These are phyloP conservation scores for Quillaja saponaria DNA, from an alignment of 306 rosid species.

Conservation along the genomic window DNA sequence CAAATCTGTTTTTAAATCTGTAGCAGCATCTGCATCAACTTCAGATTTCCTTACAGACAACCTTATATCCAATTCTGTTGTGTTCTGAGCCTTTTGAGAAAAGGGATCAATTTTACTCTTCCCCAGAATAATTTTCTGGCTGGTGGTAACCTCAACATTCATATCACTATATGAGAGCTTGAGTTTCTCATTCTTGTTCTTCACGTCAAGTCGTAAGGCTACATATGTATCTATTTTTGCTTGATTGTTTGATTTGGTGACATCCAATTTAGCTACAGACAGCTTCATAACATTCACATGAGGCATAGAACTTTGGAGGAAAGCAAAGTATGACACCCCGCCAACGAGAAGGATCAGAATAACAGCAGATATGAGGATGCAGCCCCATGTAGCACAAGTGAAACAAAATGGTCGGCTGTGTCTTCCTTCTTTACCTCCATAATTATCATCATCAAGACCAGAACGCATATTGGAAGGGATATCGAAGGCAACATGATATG, in stretches of 20 bases:
- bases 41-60: constrained; percentile 11
- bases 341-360: constrained; percentile 30
- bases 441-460: neutral
- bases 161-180: constrained; percentile 35
- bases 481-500: constrained; percentile 29
- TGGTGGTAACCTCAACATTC: neutral
- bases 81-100: constrained; percentile 34
- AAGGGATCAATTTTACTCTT: constrained; percentile 9
- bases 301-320: constrained; percentile 49
- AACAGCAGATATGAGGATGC: constrained; percentile 25
- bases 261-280: constrained; percentile 26
- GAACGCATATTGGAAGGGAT: neutral
- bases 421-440: neutral
- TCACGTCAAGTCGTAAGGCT: constrained; percentile 20
- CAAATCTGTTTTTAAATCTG: constrained; percentile 25
- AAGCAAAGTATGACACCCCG: constrained; percentile 31
- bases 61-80: constrained; percentile 24
- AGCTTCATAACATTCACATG: constrained; percentile 28
- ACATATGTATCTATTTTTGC: constrained; percentile 6
- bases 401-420: constrained; percentile 16
- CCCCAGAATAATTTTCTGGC: constrained; percentile 28
- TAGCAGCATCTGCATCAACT: constrained; percentile 23
- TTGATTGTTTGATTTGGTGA: constrained; percentile 3
- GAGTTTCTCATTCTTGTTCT: constrained; percentile 44
- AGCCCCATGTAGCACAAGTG: constrained; percentile 45